Conservation (phyloP, 371 early-diverging fungal species). For the Rhizoclosmatium hyalinum region DNA sequence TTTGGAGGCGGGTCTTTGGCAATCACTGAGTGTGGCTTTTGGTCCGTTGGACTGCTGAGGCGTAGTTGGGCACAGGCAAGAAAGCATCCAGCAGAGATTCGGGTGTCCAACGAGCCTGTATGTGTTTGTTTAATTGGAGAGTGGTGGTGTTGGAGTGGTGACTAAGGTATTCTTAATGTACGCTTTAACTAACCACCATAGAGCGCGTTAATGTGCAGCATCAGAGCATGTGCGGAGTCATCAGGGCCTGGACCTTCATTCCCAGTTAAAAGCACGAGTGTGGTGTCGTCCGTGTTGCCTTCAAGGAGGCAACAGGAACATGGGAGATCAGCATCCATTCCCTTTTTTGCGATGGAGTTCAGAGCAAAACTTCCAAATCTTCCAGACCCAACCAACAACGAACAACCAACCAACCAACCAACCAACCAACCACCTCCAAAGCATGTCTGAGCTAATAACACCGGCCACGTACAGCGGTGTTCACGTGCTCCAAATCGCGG, state of each 20-base stretch:
- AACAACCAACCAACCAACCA: no score
- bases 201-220: not conserved
- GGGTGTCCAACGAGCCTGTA: no score
- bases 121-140: no score
- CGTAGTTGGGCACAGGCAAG: no score
- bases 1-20: not conserved
- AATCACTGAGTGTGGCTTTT: not conserved
- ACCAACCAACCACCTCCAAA: no score
- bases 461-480: slow-evolving; percentile 76
- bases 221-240: not conserved
- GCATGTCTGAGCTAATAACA: slow-evolving; percentile 15
- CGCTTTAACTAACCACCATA: not conserved
- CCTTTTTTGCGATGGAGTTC: no score
- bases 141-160: no score
- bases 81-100: no score
- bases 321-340: not conserved
- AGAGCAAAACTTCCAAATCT: no score
- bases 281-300: not conserved
- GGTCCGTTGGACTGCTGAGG: no score
- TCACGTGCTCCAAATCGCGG: slow-evolving; percentile 80
- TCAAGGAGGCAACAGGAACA: not conserved
- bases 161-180: no score
- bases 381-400: no score
- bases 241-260: not conserved
- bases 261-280: not conserved